Percentiles rank a stretch among this genome's conserved stretches.
These are phyloP conservation scores for Omphalotus guepiniiformis DNA, from an alignment of 768 basidiomycete species.

Conservation along the genomic window DNA sequence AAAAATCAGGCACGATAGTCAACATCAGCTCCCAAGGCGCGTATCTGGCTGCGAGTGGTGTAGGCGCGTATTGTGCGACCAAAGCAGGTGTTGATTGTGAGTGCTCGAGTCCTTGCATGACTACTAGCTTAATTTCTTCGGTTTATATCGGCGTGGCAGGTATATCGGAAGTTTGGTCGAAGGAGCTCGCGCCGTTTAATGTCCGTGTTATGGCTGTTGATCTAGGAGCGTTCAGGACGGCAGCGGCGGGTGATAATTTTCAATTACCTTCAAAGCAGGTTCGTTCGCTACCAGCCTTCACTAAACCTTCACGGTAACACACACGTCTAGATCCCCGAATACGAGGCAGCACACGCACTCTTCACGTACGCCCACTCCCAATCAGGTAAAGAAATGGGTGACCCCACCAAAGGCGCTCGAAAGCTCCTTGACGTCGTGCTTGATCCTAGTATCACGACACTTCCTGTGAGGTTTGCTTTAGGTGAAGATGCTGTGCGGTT, in stretches of 20 bases:
- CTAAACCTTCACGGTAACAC: background rate
- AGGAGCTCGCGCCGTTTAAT: constrained; percentile 12
- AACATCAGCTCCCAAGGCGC: constrained; percentile 23
- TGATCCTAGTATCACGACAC: background rate
- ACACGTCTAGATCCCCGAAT: constrained; percentile 15
- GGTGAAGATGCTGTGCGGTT: constrained; percentile 14
- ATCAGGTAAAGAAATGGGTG: constrained; percentile 14
- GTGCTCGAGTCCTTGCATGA: background rate
- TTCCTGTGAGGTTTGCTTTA: constrained; percentile 12
- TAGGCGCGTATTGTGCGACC: constrained; percentile 24
- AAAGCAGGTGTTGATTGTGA: constrained; percentile 20
- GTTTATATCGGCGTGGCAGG: constrained; percentile 11
- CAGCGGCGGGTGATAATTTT: constrained; percentile 21
- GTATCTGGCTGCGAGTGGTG: constrained; percentile 9
- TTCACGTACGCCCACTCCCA: background rate
- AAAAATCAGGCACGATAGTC: constrained; percentile 26
- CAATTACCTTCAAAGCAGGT: constrained; percentile 12
- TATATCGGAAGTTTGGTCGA: constrained; percentile 1
- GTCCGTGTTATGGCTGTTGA: constrained; percentile 11
- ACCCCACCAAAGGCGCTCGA: constrained; percentile 16
- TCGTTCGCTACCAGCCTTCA: constrained; percentile 2
- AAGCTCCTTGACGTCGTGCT: constrained; percentile 15
- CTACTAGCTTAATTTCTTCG: background rate
- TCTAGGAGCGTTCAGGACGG: constrained; percentile 12
- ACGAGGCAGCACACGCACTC: constrained; percentile 10